Conservation (phyloP, 2,329 filamentous ascomycete genomes). For the Claviceps sp. region DNA sequence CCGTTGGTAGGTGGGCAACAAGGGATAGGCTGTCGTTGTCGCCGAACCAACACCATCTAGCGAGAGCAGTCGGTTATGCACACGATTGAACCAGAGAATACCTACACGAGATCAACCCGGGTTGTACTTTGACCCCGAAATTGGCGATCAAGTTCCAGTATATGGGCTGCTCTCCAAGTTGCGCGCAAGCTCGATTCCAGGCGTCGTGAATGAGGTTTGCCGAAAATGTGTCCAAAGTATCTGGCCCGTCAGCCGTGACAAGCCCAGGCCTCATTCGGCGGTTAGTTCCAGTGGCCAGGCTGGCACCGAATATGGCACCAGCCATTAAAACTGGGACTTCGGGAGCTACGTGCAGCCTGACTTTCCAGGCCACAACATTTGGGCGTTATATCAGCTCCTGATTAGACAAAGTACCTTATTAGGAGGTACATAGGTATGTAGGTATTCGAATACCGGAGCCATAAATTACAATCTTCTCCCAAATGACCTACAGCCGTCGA, state of each 20-base stretch:
- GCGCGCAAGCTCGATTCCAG: background rate
- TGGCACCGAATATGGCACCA: slow-evolving; percentile 2
- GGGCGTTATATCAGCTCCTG: too few species aligned
- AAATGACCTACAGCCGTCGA: too few species aligned
- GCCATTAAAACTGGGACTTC: background rate
- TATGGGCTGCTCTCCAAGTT: background rate
- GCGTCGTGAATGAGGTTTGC: slow-evolving; percentile 1
- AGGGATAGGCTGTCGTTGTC: background rate
- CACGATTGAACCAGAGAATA: background rate
- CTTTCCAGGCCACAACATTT: slow-evolving; percentile 8
- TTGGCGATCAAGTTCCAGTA: background rate
- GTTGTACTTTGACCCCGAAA: background rate
- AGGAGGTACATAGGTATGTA: too few species aligned
- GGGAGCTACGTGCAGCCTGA: slow-evolving; percentile 3
- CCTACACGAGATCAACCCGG: background rate
- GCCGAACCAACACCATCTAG: slow-evolving; percentile 4
- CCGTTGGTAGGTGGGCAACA: slow-evolving; percentile 2
- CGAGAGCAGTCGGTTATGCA: background rate
- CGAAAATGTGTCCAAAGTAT: slow-evolving; percentile 7
- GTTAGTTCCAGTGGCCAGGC: slow-evolving; percentile 5
- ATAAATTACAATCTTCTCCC: too few species aligned
- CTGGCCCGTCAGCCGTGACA: background rate
- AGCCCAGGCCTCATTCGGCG: slow-evolving; percentile 1
- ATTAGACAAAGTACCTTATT: too few species aligned
- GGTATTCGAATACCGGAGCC: too few species aligned